Evolutionary conservation across 2,329 filamentous ascomycete species (phyloP).

Genomic region (Xylariaceae sp.): DNA sequence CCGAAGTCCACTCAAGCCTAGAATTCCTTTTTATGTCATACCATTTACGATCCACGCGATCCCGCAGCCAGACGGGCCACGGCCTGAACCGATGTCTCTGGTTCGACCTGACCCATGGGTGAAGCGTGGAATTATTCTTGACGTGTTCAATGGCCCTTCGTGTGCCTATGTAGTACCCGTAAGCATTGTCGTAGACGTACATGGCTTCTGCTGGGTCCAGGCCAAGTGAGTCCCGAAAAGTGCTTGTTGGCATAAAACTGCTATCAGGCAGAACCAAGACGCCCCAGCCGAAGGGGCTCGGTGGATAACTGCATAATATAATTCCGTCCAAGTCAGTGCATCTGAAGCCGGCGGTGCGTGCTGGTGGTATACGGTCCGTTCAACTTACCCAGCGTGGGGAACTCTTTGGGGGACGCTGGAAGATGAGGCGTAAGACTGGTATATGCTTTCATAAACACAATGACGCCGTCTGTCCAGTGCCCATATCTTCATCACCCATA

Average conservation of each 20-base stretch:
- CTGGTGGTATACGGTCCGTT: not conserved
- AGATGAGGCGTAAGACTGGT: constrained; percentile 1
- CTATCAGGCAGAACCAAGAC: constrained; percentile 41
- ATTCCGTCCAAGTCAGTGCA: not conserved
- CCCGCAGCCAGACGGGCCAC: not conserved
- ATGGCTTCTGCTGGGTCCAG: constrained; percentile 21
- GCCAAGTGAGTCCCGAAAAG: constrained; percentile 29
- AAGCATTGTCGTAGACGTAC: constrained; percentile 12
- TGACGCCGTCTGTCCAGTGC: constrained; percentile 19
- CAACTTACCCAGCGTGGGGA: no score
- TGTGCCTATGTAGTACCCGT: constrained; percentile 26
- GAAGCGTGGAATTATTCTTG: constrained; percentile 22
- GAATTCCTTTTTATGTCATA: not conserved
- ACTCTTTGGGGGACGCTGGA: no score
- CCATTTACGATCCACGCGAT: not conserved
- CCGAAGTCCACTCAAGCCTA: not conserved
- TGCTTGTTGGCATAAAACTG: constrained; percentile 35
- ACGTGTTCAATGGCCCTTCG: constrained; percentile 18
- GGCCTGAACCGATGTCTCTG: constrained; percentile 11
- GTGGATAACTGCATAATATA: not conserved
- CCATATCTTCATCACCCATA: constrained; percentile 52
- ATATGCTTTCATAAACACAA: constrained; percentile 16
- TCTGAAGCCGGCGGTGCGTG: not conserved
- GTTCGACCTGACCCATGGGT: constrained; percentile 23
- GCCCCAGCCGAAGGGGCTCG: constrained; percentile 38